phyloP scores from a whole-genome alignment of 352 stramenopile species.

The Pythium brassicae region DNA sequence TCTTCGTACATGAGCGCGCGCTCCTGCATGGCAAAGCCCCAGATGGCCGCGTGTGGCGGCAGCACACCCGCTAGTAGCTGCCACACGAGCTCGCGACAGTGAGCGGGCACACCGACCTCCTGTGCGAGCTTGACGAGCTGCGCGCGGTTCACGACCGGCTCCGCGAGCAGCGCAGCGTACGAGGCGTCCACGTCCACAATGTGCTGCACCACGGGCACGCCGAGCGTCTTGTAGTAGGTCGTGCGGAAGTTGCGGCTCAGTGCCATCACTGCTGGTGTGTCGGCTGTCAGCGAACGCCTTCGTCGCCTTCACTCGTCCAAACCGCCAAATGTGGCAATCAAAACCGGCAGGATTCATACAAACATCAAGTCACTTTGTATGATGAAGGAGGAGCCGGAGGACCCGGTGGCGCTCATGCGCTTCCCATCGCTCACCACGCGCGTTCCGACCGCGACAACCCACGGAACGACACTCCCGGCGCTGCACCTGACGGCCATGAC shows the following conservation, averaged over 20 bases:
- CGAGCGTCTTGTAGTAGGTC: constrained; percentile 87
- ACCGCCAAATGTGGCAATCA: not conserved
- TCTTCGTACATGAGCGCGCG: constrained; percentile 64
- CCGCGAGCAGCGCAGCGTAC: constrained; percentile 59
- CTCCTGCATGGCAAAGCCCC: constrained; percentile 52
- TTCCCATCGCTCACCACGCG: not conserved
- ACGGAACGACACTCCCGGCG: not conserved
- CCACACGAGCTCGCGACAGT: constrained; percentile 52
- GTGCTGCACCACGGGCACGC: constrained; percentile 78
- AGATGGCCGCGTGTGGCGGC: constrained; percentile 52
- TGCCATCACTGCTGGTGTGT: constrained; percentile 29
- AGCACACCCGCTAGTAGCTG: constrained; percentile 53
- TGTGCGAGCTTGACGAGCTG: constrained; percentile 73
- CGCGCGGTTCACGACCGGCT: constrained; percentile 48
- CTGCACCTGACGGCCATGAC: constrained; percentile 8
- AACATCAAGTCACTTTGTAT: not conserved
- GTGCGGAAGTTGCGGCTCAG: constrained; percentile 77
- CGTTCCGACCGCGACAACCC: not conserved
- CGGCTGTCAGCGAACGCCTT: no score
- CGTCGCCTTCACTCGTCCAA: not conserved
- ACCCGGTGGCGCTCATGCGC: not conserved
- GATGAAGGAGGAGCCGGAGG: not conserved
- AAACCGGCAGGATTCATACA: not conserved
- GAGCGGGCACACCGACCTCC: constrained; percentile 60
- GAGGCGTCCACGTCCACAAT: constrained; percentile 78